Percentiles rank a stretch among this genome's conserved stretches.
Evolutionary conservation across 23 red algal genomes (phyloP).

Genomic region (Porphyridium purpureum): DNA sequence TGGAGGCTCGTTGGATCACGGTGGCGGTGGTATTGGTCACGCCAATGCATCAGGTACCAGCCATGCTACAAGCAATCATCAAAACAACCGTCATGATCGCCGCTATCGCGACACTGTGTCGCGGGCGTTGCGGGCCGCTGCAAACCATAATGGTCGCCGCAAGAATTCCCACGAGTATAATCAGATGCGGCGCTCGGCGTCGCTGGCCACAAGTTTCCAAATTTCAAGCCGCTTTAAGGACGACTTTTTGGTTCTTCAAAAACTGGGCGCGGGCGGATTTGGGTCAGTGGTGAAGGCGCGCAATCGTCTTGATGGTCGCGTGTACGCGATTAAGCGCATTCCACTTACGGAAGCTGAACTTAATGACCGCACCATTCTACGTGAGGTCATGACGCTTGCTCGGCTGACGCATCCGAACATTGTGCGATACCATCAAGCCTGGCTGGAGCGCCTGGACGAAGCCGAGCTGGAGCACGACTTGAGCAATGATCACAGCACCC

Average conservation of each 20-base stretch:
- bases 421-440: conserved; percentile 65
- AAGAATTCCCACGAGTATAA: not conserved
- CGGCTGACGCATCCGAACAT: conserved; percentile 64
- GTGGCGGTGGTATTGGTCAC: no score
- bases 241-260: conserved; percentile 45
- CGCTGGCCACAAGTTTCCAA: not conserved
- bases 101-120: not conserved
- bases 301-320: conserved; percentile 57
- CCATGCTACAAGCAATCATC: no score
- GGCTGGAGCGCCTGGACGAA: conserved; percentile 63
- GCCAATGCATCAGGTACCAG: no score
- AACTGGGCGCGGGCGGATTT: conserved; percentile 68
- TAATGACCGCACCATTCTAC: conserved; percentile 1
- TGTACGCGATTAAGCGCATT: conserved; percentile 74
- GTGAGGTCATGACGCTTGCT: conserved; percentile 69
- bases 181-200: not conserved
- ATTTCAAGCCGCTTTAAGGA: not conserved
- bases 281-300: conserved; percentile 50
- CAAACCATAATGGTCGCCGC: not conserved
- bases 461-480: not conserved
- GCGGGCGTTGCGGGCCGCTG: not conserved
- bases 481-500: no score
- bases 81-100: not conserved
- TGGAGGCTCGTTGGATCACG: no score
- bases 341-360: conserved; percentile 43